Percentiles rank a stretch among this genome's conserved stretches.
phyloP scores from a whole-genome alignment of 2,329 filamentous ascomycete species.

The Lizonia empirigonia region DNA sequence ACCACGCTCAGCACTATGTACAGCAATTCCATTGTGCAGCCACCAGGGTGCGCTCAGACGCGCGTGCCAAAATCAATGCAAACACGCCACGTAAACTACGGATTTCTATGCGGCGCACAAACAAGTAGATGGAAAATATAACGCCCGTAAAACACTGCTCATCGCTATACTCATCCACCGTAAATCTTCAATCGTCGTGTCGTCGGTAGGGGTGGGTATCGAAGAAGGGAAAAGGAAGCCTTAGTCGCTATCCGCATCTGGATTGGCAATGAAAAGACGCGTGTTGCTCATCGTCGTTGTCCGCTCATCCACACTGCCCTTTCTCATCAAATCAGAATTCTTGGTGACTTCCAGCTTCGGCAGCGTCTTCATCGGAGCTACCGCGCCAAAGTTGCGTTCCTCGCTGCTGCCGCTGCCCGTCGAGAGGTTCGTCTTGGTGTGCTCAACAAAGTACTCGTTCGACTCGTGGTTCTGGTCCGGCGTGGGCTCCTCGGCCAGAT shows the following conservation, averaged over 20 bases:
- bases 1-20: constrained; percentile 19
- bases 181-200: constrained; percentile 19
- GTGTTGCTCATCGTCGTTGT: constrained; percentile 72
- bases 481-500: constrained; percentile 53
- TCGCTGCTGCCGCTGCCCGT: constrained; percentile 52
- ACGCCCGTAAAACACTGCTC: constrained; percentile 11
- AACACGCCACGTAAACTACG: background rate
- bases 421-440: constrained; percentile 49
- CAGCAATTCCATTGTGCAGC: constrained; percentile 16
- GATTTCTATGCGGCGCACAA: constrained; percentile 11
- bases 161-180: constrained; percentile 14
- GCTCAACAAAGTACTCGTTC: constrained; percentile 50
- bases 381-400: constrained; percentile 59
- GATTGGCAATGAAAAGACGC: constrained; percentile 84
- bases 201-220: constrained; percentile 37
- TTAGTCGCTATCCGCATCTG: constrained; percentile 63
- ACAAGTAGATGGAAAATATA: background rate
- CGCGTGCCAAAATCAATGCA: constrained; percentile 4
- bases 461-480: constrained; percentile 49
- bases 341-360: constrained; percentile 51
- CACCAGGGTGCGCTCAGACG: constrained; percentile 18
- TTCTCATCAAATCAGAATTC: constrained; percentile 74
- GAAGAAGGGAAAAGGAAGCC: constrained; percentile 28
- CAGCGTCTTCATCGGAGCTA: constrained; percentile 56
- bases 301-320: constrained; percentile 83